These are phyloP conservation scores for Spathaspora sp. DNA, from an alignment of 1,139 yeast species.

Conservation along the genomic window DNA sequence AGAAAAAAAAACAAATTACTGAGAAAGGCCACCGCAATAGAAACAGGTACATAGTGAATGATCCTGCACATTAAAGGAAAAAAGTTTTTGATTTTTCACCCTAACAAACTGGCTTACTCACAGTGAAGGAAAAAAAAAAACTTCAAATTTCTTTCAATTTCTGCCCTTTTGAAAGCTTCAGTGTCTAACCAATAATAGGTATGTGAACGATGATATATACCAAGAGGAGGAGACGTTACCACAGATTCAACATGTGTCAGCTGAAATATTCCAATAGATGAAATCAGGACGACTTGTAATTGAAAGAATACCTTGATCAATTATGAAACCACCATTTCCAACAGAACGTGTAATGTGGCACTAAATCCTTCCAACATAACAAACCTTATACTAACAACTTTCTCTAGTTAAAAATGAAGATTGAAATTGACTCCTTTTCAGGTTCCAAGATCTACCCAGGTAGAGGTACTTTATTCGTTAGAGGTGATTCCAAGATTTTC, in stretches of 20 bases:
- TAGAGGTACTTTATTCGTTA: constrained; percentile 98
- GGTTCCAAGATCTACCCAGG: constrained; percentile 99
- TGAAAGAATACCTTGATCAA: too few relatives aligned
- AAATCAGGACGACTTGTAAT: too few relatives aligned
- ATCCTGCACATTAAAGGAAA: background rate
- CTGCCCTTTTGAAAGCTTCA: constrained; percentile 3
- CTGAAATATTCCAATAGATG: background rate
- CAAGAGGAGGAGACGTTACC: background rate
- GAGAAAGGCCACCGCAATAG: constrained; percentile 1
- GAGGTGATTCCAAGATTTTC: constrained; percentile 99
- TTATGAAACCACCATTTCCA: too few relatives aligned
- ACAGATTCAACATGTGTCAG: background rate
- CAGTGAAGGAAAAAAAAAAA: constrained; percentile 5
- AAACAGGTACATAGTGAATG: background rate
- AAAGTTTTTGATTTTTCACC: constrained; percentile 1
- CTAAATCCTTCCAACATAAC: background rate
- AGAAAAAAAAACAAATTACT: background rate
- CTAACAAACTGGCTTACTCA: background rate
- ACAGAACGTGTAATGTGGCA: too few relatives aligned
- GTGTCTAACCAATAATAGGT: constrained; percentile 7
- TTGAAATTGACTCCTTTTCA: constrained; percentile 99
- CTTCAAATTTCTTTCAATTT: constrained; percentile 4
- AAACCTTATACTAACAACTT: constrained; percentile 13
- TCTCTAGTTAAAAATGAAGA: constrained; percentile 70
- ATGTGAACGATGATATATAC: constrained; percentile 3